phyloP scores from a whole-genome alignment of 306 rosid species.

The Malus asiatica region DNA sequence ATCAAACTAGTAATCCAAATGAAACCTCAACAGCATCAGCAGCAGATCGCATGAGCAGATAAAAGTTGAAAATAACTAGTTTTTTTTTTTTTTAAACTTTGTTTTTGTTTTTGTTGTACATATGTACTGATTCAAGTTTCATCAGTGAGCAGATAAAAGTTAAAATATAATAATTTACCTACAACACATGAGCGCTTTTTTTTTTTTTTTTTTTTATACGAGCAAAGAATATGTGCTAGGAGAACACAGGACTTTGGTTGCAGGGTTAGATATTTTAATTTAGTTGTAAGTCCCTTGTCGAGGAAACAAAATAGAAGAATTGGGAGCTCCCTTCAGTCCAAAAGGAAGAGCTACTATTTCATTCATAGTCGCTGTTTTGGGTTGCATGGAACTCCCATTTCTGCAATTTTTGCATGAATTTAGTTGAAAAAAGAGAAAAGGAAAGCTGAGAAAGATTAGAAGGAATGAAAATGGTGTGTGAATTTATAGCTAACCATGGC shows the following conservation, averaged over 20 bases:
- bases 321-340: conserved; percentile 88
- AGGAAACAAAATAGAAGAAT: conserved; percentile 41
- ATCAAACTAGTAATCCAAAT: neutral
- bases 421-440: neutral
- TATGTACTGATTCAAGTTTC: neutral
- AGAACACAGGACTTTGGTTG: too few relatives aligned
- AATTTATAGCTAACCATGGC: neutral
- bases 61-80: too few relatives aligned
- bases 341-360: conserved; percentile 23
- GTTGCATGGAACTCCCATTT: conserved; percentile 56
- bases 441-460: neutral
- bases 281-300: neutral
- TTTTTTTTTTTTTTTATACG: too few relatives aligned
- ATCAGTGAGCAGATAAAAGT: neutral
- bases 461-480: neutral
- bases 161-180: too few relatives aligned
- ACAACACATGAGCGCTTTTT: too few relatives aligned
- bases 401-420: conserved; percentile 35
- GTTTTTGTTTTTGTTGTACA: too few relatives aligned
- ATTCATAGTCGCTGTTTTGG: conserved; percentile 30
- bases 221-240: too few relatives aligned
- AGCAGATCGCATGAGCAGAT: neutral
- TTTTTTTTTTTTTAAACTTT: too few relatives aligned
- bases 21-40: conserved; percentile 13
- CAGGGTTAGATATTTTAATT: neutral